A percentile compares a stretch with the other conserved stretches of the same genome.
Evolutionary conservation across 352 stramenopile species (phyloP).

Genomic region (Pythium insidiosum): DNA sequence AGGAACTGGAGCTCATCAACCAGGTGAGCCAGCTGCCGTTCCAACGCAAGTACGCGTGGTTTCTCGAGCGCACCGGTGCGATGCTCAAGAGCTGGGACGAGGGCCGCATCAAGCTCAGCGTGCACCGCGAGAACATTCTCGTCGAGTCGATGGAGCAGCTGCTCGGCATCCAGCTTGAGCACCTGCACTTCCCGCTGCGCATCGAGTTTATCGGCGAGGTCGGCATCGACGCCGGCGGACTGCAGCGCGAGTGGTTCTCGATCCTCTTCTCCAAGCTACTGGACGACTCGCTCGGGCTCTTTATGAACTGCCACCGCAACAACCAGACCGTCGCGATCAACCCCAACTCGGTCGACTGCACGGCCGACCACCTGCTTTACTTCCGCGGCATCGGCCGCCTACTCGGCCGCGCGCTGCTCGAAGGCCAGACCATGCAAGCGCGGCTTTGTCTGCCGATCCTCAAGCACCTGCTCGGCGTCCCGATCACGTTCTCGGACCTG

Average conservation of each 20-base stretch:
- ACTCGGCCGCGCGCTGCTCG: slow-evolving; percentile 56
- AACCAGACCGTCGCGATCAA: slow-evolving; percentile 72
- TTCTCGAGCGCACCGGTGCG: slow-evolving; percentile 61
- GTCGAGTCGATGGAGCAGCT: slow-evolving; percentile 81
- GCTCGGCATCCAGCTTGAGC: slow-evolving; percentile 57
- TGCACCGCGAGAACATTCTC: slow-evolving; percentile 63
- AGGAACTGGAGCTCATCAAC: slow-evolving; percentile 57
- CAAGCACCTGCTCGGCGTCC: slow-evolving; percentile 73
- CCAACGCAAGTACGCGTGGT: slow-evolving; percentile 78
- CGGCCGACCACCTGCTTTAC: slow-evolving; percentile 81
- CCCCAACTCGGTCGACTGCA: slow-evolving; percentile 64
- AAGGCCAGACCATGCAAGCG: slow-evolving; percentile 69
- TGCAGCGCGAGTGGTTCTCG: slow-evolving; percentile 79
- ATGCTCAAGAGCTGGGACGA: slow-evolving; percentile 69
- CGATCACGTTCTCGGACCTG: slow-evolving; percentile 76
- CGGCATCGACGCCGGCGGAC: slow-evolving; percentile 64
- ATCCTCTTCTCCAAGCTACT: slow-evolving; percentile 70
- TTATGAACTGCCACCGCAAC: slow-evolving; percentile 66
- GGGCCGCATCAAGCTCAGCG: slow-evolving; percentile 75
- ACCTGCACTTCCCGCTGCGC: slow-evolving; percentile 72
- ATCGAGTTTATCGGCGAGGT: slow-evolving; percentile 84
- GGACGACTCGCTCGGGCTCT: slow-evolving; percentile 57
- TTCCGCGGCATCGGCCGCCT: slow-evolving; percentile 69
- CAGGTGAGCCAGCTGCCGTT: slow-evolving; percentile 62
- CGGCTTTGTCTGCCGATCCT: slow-evolving; percentile 66